These are phyloP conservation scores for Cladosporium sp. DNA, from an alignment of 2,329 filamentous ascomycete species.

Conservation along the genomic window DNA sequence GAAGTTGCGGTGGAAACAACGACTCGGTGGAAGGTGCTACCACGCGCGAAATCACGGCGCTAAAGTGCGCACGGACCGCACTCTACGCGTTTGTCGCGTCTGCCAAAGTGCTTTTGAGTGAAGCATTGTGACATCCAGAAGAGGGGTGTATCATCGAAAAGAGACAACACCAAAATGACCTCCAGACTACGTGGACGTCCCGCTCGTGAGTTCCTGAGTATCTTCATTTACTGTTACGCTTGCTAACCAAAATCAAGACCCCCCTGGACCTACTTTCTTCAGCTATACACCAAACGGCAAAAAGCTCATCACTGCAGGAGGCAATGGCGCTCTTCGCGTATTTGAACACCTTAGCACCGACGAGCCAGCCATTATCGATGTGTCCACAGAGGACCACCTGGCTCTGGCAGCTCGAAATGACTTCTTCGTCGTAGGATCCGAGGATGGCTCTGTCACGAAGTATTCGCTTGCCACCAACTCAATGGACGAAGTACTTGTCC, in stretches of 20 bases:
- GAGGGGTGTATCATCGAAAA: slow-evolving; percentile 2
- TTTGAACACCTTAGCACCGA: slow-evolving; percentile 91
- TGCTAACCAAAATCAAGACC: slow-evolving; percentile 56
- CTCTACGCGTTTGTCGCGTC: not conserved
- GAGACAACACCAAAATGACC: slow-evolving; percentile 32
- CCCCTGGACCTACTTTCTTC: slow-evolving; percentile 81
- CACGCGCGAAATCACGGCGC: slow-evolving; percentile 5
- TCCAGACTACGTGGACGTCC: slow-evolving; percentile 63
- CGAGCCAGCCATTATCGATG: slow-evolving; percentile 89
- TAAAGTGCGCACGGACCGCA: not conserved
- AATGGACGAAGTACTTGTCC: slow-evolving; percentile 80
- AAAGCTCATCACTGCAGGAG: slow-evolving; percentile 85
- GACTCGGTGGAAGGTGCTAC: slow-evolving; percentile 13
- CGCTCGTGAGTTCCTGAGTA: slow-evolving; percentile 48
- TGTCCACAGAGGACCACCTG: slow-evolving; percentile 83
- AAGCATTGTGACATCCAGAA: slow-evolving; percentile 9
- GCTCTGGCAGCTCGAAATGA: slow-evolving; percentile 75
- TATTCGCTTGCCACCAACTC: slow-evolving; percentile 76
- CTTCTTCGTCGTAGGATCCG: slow-evolving; percentile 85
- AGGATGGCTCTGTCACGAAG: slow-evolving; percentile 93
- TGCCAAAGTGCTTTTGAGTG: not conserved
- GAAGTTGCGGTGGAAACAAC: slow-evolving; percentile 21
- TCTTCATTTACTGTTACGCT: not conserved
- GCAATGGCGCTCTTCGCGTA: slow-evolving; percentile 89
- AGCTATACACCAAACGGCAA: slow-evolving; percentile 87